A percentile compares a stretch with the other conserved stretches of the same genome.
Conservation (phyloP, 2,329 filamentous ascomycete genomes). For the Penicillium carneum region DNA sequence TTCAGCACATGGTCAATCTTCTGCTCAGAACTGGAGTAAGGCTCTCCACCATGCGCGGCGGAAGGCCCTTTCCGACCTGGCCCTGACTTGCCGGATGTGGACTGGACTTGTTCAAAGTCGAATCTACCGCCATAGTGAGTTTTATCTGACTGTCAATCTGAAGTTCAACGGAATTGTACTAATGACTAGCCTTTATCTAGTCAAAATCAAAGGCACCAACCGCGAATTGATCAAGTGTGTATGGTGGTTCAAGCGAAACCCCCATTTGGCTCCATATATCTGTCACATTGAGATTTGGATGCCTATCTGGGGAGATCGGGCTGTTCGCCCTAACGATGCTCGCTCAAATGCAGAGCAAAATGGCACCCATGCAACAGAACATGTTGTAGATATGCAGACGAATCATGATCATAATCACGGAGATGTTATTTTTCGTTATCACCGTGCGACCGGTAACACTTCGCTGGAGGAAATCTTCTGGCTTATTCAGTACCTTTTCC, state of each 20-base stretch:
- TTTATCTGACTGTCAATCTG: neutral
- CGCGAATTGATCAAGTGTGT: slow-evolving; percentile 67
- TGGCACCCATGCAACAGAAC: neutral
- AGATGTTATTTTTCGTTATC: slow-evolving; percentile 37
- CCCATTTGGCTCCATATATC: slow-evolving; percentile 69
- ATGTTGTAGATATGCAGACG: neutral
- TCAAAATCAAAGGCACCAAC: slow-evolving; percentile 75
- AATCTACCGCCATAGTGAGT: slow-evolving; percentile 70
- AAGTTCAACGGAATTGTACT: neutral
- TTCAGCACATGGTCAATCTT: slow-evolving; percentile 62
- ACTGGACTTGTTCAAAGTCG: slow-evolving; percentile 72
- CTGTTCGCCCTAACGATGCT: slow-evolving; percentile 53
- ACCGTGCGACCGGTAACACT: slow-evolving; percentile 65
- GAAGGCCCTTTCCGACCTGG: slow-evolving; percentile 71
- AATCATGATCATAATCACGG: neutral
- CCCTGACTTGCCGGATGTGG: slow-evolving; percentile 68
- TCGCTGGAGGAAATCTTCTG: slow-evolving; percentile 73
- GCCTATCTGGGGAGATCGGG: slow-evolving; percentile 70
- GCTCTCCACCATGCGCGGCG: slow-evolving; percentile 71
- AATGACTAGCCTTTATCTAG: slow-evolving; percentile 32
- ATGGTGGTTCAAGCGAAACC: slow-evolving; percentile 65
- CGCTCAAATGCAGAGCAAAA: neutral
- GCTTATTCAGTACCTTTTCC: slow-evolving; percentile 67
- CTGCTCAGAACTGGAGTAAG: slow-evolving; percentile 68
- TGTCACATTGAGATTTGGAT: slow-evolving; percentile 81